Evolutionary conservation across 2,329 filamentous ascomycete genomes (phyloP).

Genomic region (Monosporascus sp.): DNA sequence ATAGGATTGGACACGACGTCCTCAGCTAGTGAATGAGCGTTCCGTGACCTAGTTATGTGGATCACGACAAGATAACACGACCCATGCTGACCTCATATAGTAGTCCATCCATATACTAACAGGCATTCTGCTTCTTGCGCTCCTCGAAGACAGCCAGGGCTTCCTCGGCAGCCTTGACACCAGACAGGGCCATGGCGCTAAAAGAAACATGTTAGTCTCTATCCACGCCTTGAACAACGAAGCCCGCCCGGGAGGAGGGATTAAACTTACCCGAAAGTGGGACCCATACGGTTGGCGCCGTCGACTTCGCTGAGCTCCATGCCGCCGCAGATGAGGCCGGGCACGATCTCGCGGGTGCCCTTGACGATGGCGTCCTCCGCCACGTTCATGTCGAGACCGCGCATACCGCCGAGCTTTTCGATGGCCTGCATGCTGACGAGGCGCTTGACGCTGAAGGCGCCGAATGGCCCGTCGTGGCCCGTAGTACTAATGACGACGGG

Average conservation of each 20-base stretch:
- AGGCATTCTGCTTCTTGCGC: slow-evolving; percentile 71
- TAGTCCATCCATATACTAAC: slow-evolving; percentile 29
- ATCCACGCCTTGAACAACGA: background rate
- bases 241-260: background rate
- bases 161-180: slow-evolving; percentile 89
- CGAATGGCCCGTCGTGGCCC: slow-evolving; percentile 86
- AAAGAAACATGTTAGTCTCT: background rate
- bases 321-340: slow-evolving; percentile 85
- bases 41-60: too few relatives aligned
- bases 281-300: slow-evolving; percentile 84
- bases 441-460: slow-evolving; percentile 85
- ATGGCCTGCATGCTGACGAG: slow-evolving; percentile 83
- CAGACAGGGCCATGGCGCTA: slow-evolving; percentile 80
- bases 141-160: slow-evolving; percentile 71
- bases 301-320: slow-evolving; percentile 93
- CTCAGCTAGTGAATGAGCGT: too few relatives aligned
- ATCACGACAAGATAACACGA: background rate
- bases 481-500: slow-evolving; percentile 85
- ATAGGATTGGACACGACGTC: too few relatives aligned
- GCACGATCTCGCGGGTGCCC: slow-evolving; percentile 80
- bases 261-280: slow-evolving; percentile 24
- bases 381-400: slow-evolving; percentile 84
- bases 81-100: background rate
- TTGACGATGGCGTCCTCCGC: slow-evolving; percentile 94
- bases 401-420: slow-evolving; percentile 84